A percentile compares a stretch with the other conserved stretches of the same genome.
Conservation (phyloP, 495 filamentous ascomycete genomes). For the Staphylotrichum longicolle region DNA sequence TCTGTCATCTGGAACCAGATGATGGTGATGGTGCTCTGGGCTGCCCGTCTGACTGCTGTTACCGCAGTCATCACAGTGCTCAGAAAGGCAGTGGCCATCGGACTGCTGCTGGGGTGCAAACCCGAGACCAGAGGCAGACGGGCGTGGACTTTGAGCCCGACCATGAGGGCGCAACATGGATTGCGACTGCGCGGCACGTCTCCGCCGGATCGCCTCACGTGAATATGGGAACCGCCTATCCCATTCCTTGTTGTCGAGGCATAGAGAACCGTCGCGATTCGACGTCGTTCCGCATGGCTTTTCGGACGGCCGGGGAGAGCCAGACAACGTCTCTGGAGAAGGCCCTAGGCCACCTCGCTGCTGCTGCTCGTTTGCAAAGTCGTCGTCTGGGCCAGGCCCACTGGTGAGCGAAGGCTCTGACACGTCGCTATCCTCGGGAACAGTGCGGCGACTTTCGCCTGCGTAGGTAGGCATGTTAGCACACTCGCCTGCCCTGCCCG, state of each 20-base stretch:
- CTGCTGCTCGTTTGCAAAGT: neutral
- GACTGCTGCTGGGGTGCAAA: neutral
- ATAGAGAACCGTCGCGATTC: too few species aligned
- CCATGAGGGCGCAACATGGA: slow-evolving; percentile 15
- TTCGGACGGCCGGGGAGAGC: too few species aligned
- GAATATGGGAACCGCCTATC: neutral
- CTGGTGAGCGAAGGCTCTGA: neutral
- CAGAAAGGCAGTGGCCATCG: slow-evolving; percentile 2
- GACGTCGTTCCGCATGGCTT: too few species aligned
- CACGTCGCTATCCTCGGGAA: too few species aligned
- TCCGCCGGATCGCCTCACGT: neutral
- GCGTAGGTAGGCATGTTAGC: too few species aligned
- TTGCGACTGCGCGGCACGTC: slow-evolving; percentile 13
- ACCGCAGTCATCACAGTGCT: neutral
- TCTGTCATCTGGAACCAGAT: slow-evolving; percentile 11
- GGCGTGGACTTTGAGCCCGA: slow-evolving; percentile 14
- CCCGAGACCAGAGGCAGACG: slow-evolving; percentile 1
- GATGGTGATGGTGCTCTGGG: neutral
- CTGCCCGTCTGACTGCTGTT: slow-evolving; percentile 7
- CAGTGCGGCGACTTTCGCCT: too few species aligned
- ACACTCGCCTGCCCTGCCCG: too few species aligned
- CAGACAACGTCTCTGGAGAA: too few species aligned
- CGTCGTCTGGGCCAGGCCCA: neutral
- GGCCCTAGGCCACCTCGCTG: too few species aligned
- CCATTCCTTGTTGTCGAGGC: neutral